phyloP scores from a whole-genome alignment of 2,329 filamentous ascomycete genomes.

The Leptographium wingfieldii region DNA sequence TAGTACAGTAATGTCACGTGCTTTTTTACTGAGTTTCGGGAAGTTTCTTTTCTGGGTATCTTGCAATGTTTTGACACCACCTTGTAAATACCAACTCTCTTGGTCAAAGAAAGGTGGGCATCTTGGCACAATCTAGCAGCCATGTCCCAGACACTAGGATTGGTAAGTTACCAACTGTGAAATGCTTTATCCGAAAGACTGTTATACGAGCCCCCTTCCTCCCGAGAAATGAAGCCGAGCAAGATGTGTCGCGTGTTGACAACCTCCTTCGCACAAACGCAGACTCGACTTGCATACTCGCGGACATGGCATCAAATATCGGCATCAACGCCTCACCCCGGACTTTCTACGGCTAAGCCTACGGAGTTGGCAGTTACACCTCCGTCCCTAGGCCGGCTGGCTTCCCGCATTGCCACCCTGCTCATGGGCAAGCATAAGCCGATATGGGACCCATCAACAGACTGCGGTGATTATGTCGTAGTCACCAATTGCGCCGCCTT shows the following conservation, averaged over 20 bases:
- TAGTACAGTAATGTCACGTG: neutral
- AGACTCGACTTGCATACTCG: slow-evolving; percentile 95
- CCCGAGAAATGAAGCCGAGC: neutral
- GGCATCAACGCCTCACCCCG: slow-evolving; percentile 53
- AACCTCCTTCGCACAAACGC: neutral
- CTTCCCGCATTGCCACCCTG: slow-evolving; percentile 71
- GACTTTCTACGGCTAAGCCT: slow-evolving; percentile 40
- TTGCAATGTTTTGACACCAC: neutral
- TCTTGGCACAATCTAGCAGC: neutral
- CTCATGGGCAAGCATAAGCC: slow-evolving; percentile 99
- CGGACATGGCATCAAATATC: slow-evolving; percentile 85
- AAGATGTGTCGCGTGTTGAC: neutral
- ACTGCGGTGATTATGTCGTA: slow-evolving; percentile 98
- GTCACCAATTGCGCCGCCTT: slow-evolving; percentile 80
- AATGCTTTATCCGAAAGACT: neutral
- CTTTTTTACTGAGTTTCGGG: neutral
- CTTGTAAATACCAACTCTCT: neutral
- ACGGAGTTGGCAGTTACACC: slow-evolving; percentile 40
- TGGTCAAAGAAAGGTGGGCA: neutral
- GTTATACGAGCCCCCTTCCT: neutral
- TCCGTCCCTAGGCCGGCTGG: slow-evolving; percentile 80
- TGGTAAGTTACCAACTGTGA: slow-evolving; percentile 38
- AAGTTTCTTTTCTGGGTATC: neutral
- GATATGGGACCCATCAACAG: slow-evolving; percentile 90
- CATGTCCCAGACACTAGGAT: slow-evolving; percentile 71